These are phyloP conservation scores for Hypoxylon lenormandii DNA, from an alignment of 495 filamentous ascomycete species.

Conservation along the genomic window DNA sequence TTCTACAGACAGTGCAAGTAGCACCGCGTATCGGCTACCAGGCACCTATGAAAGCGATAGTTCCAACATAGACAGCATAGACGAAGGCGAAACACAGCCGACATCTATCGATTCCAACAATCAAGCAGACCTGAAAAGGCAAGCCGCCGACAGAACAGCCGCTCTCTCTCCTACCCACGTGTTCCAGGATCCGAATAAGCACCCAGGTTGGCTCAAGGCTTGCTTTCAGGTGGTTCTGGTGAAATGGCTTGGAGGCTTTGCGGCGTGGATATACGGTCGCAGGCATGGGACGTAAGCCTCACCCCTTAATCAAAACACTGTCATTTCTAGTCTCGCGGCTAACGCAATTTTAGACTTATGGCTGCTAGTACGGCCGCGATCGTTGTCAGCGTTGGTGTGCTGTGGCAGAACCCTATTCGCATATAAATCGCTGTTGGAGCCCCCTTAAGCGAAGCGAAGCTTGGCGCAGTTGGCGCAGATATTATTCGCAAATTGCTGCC, in stretches of 20 bases:
- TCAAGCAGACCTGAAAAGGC: slow-evolving; percentile 26
- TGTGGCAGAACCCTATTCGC: slow-evolving; percentile 32
- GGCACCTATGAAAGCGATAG: slow-evolving; percentile 21
- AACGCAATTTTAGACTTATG: slow-evolving; percentile 24
- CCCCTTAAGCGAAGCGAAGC: slow-evolving; percentile 8
- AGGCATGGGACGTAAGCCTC: slow-evolving; percentile 41
- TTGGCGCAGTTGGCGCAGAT: too few species aligned
- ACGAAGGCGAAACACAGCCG: slow-evolving; percentile 10
- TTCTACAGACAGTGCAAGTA: slow-evolving; percentile 10
- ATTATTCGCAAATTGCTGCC: not conserved
- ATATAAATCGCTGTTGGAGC: not conserved
- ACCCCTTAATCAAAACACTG: not conserved
- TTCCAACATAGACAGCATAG: slow-evolving; percentile 17
- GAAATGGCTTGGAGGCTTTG: slow-evolving; percentile 44
- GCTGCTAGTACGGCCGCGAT: slow-evolving; percentile 26
- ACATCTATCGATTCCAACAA: slow-evolving; percentile 14
- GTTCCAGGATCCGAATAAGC: slow-evolving; percentile 4
- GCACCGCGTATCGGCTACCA: slow-evolving; percentile 4
- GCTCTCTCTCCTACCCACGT: slow-evolving; percentile 13
- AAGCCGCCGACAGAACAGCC: slow-evolving; percentile 18
- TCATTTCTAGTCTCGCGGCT: slow-evolving; percentile 6
- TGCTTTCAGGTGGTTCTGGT: slow-evolving; percentile 39
- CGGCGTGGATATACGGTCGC: slow-evolving; percentile 42
- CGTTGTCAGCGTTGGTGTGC: slow-evolving; percentile 31
- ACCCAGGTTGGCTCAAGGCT: slow-evolving; percentile 32